These are phyloP conservation scores for Debaryomyces coudertii DNA, from an alignment of 1,139 yeast genomes.

Conservation along the genomic window DNA sequence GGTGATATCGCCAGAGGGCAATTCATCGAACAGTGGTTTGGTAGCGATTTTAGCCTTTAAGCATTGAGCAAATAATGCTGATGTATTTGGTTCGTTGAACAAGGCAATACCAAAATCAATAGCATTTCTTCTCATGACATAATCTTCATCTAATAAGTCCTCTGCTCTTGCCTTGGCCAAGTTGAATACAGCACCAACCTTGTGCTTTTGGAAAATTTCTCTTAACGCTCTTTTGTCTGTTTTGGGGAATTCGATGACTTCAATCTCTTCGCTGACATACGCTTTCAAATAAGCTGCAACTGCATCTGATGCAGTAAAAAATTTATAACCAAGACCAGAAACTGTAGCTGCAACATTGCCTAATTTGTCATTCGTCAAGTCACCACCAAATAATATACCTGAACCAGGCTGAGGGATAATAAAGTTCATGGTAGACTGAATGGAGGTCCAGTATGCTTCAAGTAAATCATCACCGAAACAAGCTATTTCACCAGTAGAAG, in stretches of 20 bases:
- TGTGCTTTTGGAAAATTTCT: conserved; percentile 85
- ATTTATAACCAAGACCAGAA: conserved; percentile 77
- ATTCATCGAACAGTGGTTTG: conserved; percentile 47
- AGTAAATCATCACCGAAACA: conserved; percentile 83
- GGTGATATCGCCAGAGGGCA: conserved; percentile 48
- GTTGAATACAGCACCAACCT: conserved; percentile 87
- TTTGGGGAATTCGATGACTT: conserved; percentile 85
- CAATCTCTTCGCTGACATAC: conserved; percentile 51
- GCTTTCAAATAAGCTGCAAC: conserved; percentile 69
- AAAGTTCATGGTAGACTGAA: conserved; percentile 97
- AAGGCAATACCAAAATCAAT: conserved; percentile 96
- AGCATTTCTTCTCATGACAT: conserved; percentile 98
- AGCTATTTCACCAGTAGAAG: conserved; percentile 98
- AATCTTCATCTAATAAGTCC: conserved; percentile 80
- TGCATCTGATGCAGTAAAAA: conserved; percentile 72
- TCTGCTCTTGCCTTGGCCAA: conserved; percentile 91
- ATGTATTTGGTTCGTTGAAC: conserved; percentile 95
- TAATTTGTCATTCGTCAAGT: conserved; percentile 68
- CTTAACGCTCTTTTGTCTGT: conserved; percentile 91
- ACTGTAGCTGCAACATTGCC: conserved; percentile 73
- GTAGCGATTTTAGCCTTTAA: conserved; percentile 70
- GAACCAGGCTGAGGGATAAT: conserved; percentile 87
- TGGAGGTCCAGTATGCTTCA: conserved; percentile 97
- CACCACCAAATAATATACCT: conserved; percentile 94
- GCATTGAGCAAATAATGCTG: conserved; percentile 83